Conservation (phyloP, 371 early-diverging fungal species). For the Umbelopsis sp. region DNA sequence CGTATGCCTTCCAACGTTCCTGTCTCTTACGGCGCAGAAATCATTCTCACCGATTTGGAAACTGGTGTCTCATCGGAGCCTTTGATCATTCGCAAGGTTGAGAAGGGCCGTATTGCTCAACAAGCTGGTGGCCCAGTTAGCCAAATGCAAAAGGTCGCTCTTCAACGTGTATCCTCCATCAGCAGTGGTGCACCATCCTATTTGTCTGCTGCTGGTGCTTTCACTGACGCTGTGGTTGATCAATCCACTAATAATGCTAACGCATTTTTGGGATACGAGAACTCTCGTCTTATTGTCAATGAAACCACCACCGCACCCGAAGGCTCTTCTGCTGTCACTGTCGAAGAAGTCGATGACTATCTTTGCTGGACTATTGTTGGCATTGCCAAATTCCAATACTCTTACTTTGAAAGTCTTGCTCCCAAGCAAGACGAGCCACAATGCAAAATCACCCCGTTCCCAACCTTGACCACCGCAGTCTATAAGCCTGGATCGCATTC, state of each 20-base stretch:
- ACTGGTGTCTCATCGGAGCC: constrained; percentile 72
- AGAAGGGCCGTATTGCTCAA: constrained; percentile 69
- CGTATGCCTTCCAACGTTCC: constrained; percentile 36
- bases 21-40: constrained; percentile 77
- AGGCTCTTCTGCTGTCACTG: background rate
- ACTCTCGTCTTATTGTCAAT: constrained; percentile 1
- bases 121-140: constrained; percentile 73
- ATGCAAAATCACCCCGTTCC: constrained; percentile 44
- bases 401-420: constrained; percentile 1
- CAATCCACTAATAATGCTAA: constrained; percentile 18
- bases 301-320: background rate
- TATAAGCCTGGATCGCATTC: constrained; percentile 32
- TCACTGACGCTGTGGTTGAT: constrained; percentile 11
- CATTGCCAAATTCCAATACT: constrained; percentile 24
- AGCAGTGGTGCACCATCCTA: constrained; percentile 35
- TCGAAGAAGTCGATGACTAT: constrained; percentile 67
- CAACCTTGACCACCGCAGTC: constrained; percentile 31
- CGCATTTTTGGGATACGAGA: constrained; percentile 19
- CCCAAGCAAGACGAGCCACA: background rate
- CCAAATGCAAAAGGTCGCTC: constrained; percentile 88
- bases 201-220: constrained; percentile 34
- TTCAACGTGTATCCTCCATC: constrained; percentile 55
- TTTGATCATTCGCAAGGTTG: constrained; percentile 80
- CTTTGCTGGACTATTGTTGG: constrained; percentile 89
- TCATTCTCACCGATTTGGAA: constrained; percentile 69